phyloP scores from a whole-genome alignment of 2,329 filamentous ascomycete species.

The Shiraia bambusicola region DNA sequence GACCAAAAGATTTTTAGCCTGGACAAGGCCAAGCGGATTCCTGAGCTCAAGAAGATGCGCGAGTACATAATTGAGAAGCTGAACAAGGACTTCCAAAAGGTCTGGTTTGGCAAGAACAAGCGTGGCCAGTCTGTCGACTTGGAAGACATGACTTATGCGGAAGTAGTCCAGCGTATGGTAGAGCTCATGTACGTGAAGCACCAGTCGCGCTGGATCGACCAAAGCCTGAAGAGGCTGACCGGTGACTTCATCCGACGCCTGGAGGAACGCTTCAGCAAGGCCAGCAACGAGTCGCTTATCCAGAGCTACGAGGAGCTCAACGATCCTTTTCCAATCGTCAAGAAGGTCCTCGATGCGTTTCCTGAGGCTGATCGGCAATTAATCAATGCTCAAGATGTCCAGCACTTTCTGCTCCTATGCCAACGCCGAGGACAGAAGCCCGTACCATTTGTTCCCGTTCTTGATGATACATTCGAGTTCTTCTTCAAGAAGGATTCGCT shows the following conservation, averaged over 20 bases:
- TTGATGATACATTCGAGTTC: conserved; percentile 97
- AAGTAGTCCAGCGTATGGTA: conserved; percentile 50
- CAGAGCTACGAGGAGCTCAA: conserved; percentile 89
- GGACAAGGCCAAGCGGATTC: conserved; percentile 70
- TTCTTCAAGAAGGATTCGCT: conserved; percentile 99
- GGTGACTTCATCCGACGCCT: conserved; percentile 96
- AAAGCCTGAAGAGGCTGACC: conserved; percentile 77
- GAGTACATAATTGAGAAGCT: conserved; percentile 51
- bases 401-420: conserved; percentile 93
- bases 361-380: conserved; percentile 86
- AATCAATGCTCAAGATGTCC: conserved; percentile 97
- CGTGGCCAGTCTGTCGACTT: conserved; percentile 48
- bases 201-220: conserved; percentile 51
- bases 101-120: conserved; percentile 51
- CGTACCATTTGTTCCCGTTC: conserved; percentile 89
- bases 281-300: conserved; percentile 75
- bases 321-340: conserved; percentile 74
- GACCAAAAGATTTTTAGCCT: conserved; percentile 96
- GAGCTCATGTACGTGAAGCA: conserved; percentile 52
- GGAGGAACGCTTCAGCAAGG: conserved; percentile 89
- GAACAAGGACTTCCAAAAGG: conserved; percentile 53
- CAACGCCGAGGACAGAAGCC: conserved; percentile 92
- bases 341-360: conserved; percentile 78
- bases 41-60: conserved; percentile 47
- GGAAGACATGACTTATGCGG: conserved; percentile 52